Evolutionary conservation across 306 rosid genomes (phyloP).

Genomic region (Lagenaria siceraria): DNA sequence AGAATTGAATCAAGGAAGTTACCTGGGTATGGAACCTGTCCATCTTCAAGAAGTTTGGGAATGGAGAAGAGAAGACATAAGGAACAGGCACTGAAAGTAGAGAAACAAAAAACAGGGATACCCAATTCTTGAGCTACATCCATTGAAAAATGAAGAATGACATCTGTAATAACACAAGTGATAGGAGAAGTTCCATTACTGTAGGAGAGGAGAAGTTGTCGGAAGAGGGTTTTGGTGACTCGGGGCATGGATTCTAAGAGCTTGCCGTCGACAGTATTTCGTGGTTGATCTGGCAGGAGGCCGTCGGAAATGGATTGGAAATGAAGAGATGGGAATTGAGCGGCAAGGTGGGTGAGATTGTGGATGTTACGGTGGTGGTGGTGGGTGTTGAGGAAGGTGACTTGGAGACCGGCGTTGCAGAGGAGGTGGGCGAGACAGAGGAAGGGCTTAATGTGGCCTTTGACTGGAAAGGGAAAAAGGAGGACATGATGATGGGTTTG

Average conservation of each 20-base stretch:
- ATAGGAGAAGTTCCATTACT: neutral
- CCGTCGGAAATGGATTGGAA: constrained; percentile 31
- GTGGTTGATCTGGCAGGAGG: neutral
- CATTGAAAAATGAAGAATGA: constrained; percentile 9
- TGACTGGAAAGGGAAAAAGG: constrained; percentile 18
- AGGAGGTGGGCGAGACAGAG: constrained; percentile 37
- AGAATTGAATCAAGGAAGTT: neutral
- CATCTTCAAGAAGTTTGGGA: constrained; percentile 18
- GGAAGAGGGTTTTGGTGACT: constrained; percentile 14
- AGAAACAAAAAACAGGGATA: constrained; percentile 25
- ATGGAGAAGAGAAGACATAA: constrained; percentile 25
- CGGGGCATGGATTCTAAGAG: neutral
- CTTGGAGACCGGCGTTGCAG: constrained; percentile 8
- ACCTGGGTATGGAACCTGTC: constrained; percentile 40
- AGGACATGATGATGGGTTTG: constrained; percentile 2
- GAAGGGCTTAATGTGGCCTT: constrained; percentile 36
- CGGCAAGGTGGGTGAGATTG: constrained; percentile 1
- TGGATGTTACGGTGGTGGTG: constrained; percentile 13
- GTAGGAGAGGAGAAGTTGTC: constrained; percentile 13
- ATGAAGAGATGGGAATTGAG: constrained; percentile 18
- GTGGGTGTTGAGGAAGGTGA: constrained; percentile 39
- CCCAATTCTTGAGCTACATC: constrained; percentile 22
- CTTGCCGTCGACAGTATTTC: constrained; percentile 7
- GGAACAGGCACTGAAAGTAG: constrained; percentile 24
- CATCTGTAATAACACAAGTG: constrained; percentile 35